phyloP scores from a whole-genome alignment of 805 yeast genomes.

The Metschnikowia matae region DNA sequence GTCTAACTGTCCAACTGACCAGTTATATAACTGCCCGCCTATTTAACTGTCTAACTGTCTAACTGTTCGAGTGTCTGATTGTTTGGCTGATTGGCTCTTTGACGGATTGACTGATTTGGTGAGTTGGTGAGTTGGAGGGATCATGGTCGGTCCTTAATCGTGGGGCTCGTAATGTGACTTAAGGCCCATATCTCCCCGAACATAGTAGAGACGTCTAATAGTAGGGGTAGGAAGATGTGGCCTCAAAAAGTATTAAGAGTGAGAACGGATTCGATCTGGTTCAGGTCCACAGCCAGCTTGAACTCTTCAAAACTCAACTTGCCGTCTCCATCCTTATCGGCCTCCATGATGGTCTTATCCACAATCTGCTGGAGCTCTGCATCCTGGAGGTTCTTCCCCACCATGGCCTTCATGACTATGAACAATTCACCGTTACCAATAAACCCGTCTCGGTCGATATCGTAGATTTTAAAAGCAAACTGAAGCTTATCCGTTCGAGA shows the following conservation, averaged over 20 bases:
- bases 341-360: slow-evolving; percentile 94
- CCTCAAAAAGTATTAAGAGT: slow-evolving; percentile 46
- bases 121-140: too few species aligned
- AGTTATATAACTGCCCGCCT: too few species aligned
- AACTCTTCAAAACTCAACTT: slow-evolving; percentile 84
- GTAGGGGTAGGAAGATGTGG: not conserved
- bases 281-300: slow-evolving; percentile 56
- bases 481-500: slow-evolving; percentile 73
- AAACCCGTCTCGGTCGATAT: slow-evolving; percentile 91
- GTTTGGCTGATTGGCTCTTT: too few species aligned
- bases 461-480: slow-evolving; percentile 92
- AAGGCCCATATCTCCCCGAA: not conserved
- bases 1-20: too few species aligned
- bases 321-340: slow-evolving; percentile 93
- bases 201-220: not conserved
- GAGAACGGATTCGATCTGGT: slow-evolving; percentile 56
- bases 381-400: slow-evolving; percentile 83
- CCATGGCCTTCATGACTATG: slow-evolving; percentile 93
- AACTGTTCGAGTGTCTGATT: too few species aligned
- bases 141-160: not conserved
- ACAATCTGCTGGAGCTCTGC: slow-evolving; percentile 91
- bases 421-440: slow-evolving; percentile 94
- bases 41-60: too few species aligned
- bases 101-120: too few species aligned
- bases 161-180: not conserved